Evolutionary conservation across 1,284 basidiomycete genomes (phyloP).

Genomic region (Fomitopsis betulina): DNA sequence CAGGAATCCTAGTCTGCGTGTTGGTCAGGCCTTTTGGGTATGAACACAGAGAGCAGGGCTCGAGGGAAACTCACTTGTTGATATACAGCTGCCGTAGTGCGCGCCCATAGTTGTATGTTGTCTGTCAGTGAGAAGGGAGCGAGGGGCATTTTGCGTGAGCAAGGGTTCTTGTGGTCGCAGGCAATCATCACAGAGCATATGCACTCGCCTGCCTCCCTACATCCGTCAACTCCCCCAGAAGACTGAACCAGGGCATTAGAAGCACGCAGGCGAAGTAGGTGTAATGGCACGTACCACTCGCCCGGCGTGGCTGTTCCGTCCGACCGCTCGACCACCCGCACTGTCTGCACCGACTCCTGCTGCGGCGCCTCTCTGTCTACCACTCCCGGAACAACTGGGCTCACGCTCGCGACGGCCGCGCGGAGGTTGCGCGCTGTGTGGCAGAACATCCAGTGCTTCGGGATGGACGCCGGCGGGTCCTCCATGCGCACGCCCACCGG

Average conservation of each 20-base stretch:
- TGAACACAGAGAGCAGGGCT: neutral
- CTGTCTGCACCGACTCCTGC: slow-evolving; percentile 21
- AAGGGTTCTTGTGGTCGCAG: neutral
- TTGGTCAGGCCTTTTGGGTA: neutral
- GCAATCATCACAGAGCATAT: neutral
- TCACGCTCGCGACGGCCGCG: slow-evolving; percentile 39
- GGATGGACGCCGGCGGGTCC: slow-evolving; percentile 58
- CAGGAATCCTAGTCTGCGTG: slow-evolving; percentile 57
- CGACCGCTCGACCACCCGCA: slow-evolving; percentile 48
- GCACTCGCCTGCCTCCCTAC: slow-evolving; percentile 57
- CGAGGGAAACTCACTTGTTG: slow-evolving; percentile 46
- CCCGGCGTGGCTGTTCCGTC: slow-evolving; percentile 52
- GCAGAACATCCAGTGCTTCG: slow-evolving; percentile 69
- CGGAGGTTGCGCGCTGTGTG: slow-evolving; percentile 50
- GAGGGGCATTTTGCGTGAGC: neutral
- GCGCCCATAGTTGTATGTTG: slow-evolving; percentile 63
- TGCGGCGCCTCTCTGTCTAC: slow-evolving; percentile 6
- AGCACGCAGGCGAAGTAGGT: neutral
- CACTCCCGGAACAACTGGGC: slow-evolving; percentile 3
- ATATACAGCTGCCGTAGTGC: slow-evolving; percentile 66
- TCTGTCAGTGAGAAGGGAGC: slow-evolving; percentile 32
- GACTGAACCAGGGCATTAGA: slow-evolving; percentile 31
- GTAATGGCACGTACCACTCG: slow-evolving; percentile 53
- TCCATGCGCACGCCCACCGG: slow-evolving; percentile 65
- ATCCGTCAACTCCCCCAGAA: slow-evolving; percentile 80